Base-by-base conservation (phyloP, 768 basidiomycete species). In the Chiua virens region DNA sequence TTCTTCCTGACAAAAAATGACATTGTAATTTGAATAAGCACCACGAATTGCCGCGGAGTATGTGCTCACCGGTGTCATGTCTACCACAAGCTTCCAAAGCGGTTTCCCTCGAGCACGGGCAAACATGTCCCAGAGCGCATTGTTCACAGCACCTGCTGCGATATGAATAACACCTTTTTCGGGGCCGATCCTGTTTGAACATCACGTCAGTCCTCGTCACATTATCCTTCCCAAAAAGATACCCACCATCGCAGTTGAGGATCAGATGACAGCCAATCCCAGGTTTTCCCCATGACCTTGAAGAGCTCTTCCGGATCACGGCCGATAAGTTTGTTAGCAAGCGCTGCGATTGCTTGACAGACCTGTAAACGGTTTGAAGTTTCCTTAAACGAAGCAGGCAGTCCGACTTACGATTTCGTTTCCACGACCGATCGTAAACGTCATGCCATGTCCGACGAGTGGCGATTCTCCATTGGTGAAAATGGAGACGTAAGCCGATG, bases 151-250 rank as follows among this genome's bases (percentile, higher is more conserved):
- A 6, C 82, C 91, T 0, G 89, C 80, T 3, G 93, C 92, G 45
- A 96, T 85, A 64, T 92, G 89, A 47, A 98, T 94, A 3, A 98
- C 92, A 45, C 95, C 95, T 69, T 96, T 96, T 67, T 96, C 94
- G 0, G 94, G 93, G 6, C 92, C 93, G 60, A 94, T 86, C 87
- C 88, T 89, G 45, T 49, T 52, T 39, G 28, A 15, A 5, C n/a
- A 55, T 20, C 14, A 42, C 5, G 10, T 45, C 37, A 54, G 52
- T 38, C 25, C 8, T 23, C 20, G 30, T 22, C 20, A 45, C 13
- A 21, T 27, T 28, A 34, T 25, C 17, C 34, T 37, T 46, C 23
- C 30, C 44, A 38, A 28, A 21, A 27, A 32, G 34, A 42, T 9
- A 45, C 56, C 35, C 60, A 87, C 95, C 95, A 98, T 69, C 95